phyloP scores from a whole-genome alignment of 495 filamentous ascomycete species.

The Podospora bellae-mahoneyi region DNA sequence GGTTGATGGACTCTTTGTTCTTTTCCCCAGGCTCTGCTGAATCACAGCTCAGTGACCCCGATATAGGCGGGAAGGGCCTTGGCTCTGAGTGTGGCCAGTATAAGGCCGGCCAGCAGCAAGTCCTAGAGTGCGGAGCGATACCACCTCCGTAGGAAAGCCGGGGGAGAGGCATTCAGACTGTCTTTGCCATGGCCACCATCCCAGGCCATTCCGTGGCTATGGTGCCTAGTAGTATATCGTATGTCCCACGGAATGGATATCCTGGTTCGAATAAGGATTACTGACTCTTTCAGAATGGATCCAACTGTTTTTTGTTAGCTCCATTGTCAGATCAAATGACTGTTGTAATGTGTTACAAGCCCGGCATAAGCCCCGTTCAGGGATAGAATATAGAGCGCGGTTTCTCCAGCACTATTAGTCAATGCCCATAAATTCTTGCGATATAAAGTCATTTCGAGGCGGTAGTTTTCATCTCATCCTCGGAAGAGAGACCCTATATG shows the following conservation, averaged over 20 bases:
- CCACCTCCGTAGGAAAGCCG: background rate
- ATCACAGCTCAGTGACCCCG: background rate
- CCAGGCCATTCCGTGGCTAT: background rate
- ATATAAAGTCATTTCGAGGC: background rate
- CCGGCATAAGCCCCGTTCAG: background rate
- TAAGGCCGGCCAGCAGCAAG: background rate
- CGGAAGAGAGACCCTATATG: background rate
- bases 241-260: background rate
- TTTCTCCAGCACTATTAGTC: background rate
- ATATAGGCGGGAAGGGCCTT: background rate
- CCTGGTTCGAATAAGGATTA: background rate
- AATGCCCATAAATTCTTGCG: background rate
- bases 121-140: background rate
- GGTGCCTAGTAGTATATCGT: background rate
- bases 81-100: background rate
- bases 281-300: background rate
- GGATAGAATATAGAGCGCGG: background rate
- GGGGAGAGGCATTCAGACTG: background rate
- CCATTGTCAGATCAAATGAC: background rate
- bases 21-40: background rate
- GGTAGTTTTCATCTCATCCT: background rate
- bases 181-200: slow-evolving; percentile 3
- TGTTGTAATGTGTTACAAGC: background rate
- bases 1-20: background rate
- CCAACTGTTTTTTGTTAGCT: background rate